Percentiles rank a stretch among this genome's conserved stretches.
Conservation (phyloP, 768 basidiomycete species). For the Lactarius evosmus region DNA sequence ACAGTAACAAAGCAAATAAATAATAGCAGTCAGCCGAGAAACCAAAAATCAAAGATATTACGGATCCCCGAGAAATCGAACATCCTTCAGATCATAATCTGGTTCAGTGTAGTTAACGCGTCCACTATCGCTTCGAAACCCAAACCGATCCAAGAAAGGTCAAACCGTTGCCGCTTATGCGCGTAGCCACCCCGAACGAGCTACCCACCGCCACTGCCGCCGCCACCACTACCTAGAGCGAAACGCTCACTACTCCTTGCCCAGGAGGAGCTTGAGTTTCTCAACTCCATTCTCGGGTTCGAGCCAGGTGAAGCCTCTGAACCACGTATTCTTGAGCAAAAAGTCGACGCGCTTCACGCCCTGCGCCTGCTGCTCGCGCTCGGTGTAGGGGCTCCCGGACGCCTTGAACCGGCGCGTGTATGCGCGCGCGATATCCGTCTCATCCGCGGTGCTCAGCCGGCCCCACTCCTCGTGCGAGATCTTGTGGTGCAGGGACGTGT, state of each 20-base stretch:
- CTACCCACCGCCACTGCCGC: neutral
- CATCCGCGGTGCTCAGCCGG: slow-evolving; percentile 15
- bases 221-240: neutral
- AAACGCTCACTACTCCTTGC: slow-evolving; percentile 9
- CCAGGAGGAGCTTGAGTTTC: slow-evolving; percentile 20
- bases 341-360: slow-evolving; percentile 29
- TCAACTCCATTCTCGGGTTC: slow-evolving; percentile 24
- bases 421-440: slow-evolving; percentile 27
- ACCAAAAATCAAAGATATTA: neutral
- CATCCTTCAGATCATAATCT: neutral
- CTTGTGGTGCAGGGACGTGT: slow-evolving; percentile 25
- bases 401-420: slow-evolving; percentile 29
- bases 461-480: slow-evolving; percentile 29
- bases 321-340: slow-evolving; percentile 21
- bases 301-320: slow-evolving; percentile 27
- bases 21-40: neutral
- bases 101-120: neutral
- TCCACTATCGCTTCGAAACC: neutral
- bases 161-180: neutral
- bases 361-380: slow-evolving; percentile 21
- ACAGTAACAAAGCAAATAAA: neutral
- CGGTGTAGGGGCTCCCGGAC: neutral
- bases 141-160: slow-evolving; percentile 9
- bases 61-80: neutral
- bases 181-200: neutral